phyloP scores from a whole-genome alignment of 2,329 filamentous ascomycete genomes.

The Fusarium keratoplasticum region DNA sequence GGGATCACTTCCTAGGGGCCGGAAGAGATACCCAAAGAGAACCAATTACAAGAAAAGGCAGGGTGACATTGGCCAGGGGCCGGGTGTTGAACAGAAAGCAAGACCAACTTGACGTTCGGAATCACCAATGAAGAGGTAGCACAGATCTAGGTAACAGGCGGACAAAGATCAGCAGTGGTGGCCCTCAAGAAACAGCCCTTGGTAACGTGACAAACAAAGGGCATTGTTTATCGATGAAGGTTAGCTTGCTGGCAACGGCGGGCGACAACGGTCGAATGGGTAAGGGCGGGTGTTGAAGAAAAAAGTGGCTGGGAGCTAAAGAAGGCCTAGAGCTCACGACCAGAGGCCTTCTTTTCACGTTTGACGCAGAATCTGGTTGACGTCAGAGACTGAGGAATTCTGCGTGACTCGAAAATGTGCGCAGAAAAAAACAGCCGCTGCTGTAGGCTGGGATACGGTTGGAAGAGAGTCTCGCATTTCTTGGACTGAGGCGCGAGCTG shows the following conservation, averaged over 20 bases:
- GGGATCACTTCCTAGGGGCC: not conserved
- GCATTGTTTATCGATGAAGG: not conserved
- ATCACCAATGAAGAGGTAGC: not conserved
- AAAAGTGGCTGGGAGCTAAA: conserved; percentile 7
- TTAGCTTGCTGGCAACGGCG: not conserved
- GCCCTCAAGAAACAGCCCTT: not conserved
- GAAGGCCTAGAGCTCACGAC: not conserved
- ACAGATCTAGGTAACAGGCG: not conserved
- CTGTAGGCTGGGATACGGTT: not conserved
- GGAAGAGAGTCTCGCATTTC: not conserved
- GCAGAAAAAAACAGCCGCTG: not conserved
- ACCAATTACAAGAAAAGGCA: conserved; percentile 18
- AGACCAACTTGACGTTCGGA: not conserved
- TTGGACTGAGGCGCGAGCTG: not conserved
- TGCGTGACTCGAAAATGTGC: not conserved
- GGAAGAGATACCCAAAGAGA: not conserved
- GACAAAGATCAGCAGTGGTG: not conserved
- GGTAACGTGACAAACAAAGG: conserved; percentile 2
- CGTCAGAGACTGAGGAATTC: not conserved
- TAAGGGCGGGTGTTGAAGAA: not conserved
- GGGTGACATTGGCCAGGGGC: conserved; percentile 10
- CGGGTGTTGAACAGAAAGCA: not conserved
- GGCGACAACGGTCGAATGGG: not conserved
- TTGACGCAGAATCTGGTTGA: not conserved
- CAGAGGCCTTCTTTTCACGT: not conserved